A percentile compares a stretch with the other conserved stretches of the same genome.
Evolutionary conservation across 2,329 filamentous ascomycete genomes (phyloP).

Genomic region (Lachnellula hyalina): DNA sequence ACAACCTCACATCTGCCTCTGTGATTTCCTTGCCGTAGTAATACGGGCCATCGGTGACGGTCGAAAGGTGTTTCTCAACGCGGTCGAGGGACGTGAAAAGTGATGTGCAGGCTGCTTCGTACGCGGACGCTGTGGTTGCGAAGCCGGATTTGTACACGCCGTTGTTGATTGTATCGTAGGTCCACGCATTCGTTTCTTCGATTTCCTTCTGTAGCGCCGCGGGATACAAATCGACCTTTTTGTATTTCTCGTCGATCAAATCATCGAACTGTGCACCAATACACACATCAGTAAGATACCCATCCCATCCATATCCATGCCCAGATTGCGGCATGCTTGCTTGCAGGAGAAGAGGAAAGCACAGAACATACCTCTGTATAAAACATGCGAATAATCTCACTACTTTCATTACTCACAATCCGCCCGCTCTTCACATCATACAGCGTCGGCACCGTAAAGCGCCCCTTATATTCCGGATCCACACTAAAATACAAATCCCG

Average conservation of each 20-base stretch:
- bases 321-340: too few species aligned
- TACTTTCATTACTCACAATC: slow-evolving; percentile 79
- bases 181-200: slow-evolving; percentile 75
- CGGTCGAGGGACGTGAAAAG: slow-evolving; percentile 76
- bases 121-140: slow-evolving; percentile 76
- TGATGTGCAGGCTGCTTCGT: slow-evolving; percentile 64
- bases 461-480: slow-evolving; percentile 59
- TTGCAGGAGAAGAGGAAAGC: slow-evolving; percentile 22
- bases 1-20: slow-evolving; percentile 75
- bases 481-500: slow-evolving; percentile 63
- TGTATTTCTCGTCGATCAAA: slow-evolving; percentile 55
- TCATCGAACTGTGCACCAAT: slow-evolving; percentile 64
- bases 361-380: slow-evolving; percentile 62
- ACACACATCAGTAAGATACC: background rate
- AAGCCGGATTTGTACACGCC: slow-evolving; percentile 76
- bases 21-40: slow-evolving; percentile 73
- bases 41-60: slow-evolving; percentile 50
- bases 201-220: slow-evolving; percentile 56
- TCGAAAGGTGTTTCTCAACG: slow-evolving; percentile 63
- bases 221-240: slow-evolving; percentile 63
- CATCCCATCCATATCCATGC: background rate
- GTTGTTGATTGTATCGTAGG: slow-evolving; percentile 68
- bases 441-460: slow-evolving; percentile 65
- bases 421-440: slow-evolving; percentile 60
- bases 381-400: slow-evolving; percentile 80